Evolutionary conservation across 2,329 filamentous ascomycete species (phyloP).

Genomic region (Cercospora beticola): DNA sequence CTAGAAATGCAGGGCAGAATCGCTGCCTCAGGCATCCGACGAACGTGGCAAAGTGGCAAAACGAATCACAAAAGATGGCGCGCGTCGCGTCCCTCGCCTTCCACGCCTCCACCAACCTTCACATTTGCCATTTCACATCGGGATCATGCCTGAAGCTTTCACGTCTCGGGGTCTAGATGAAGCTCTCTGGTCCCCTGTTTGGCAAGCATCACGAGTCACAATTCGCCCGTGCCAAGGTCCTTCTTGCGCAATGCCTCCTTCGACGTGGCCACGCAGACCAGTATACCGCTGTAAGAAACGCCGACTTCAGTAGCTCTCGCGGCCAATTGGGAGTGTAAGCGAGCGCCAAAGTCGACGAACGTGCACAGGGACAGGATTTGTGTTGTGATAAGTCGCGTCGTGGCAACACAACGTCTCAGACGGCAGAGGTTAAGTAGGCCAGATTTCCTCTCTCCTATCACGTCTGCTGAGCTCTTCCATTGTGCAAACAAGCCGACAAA

Average conservation of each 20-base stretch:
- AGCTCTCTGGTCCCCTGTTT: background rate
- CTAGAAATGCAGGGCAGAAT: background rate
- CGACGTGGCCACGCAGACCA: background rate
- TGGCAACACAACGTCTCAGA: background rate
- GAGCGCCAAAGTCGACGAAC: background rate
- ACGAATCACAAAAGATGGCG: background rate
- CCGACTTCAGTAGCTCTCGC: background rate
- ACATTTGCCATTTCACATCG: background rate
- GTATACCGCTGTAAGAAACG: background rate
- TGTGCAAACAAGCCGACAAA: background rate
- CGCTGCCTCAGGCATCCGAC: background rate
- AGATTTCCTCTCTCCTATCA: background rate
- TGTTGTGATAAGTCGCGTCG: conserved; percentile 1
- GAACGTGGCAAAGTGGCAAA: background rate
- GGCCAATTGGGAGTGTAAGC: background rate
- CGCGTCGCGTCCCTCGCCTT: background rate
- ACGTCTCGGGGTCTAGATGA: background rate
- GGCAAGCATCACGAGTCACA: conserved; percentile 1
- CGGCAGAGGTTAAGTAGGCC: background rate
- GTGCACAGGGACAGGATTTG: background rate
- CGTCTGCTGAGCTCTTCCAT: background rate
- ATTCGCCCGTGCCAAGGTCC: background rate
- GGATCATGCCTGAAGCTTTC: background rate
- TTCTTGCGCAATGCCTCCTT: background rate
- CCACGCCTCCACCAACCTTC: background rate